phyloP scores from a whole-genome alignment of 106 monocot species.

The Acorus gramineus region DNA sequence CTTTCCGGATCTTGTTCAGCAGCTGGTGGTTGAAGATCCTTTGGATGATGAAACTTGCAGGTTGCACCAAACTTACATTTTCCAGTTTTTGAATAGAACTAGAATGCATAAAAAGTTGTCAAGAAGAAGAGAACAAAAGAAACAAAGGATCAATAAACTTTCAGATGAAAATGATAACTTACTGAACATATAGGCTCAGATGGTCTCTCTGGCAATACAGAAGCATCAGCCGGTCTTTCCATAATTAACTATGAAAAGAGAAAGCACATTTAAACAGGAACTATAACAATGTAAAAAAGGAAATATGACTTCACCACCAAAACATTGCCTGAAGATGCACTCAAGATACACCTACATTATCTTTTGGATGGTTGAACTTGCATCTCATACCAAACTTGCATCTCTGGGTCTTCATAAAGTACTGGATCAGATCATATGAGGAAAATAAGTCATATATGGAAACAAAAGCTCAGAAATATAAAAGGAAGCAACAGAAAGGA shows the following conservation, averaged over 20 bases:
- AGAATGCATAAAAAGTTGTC: neutral
- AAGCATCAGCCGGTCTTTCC: constrained; percentile 14
- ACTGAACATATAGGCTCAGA: constrained; percentile 70
- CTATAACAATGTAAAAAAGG: neutral
- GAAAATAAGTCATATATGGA: neutral
- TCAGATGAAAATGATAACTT: constrained; percentile 5
- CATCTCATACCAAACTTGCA: constrained; percentile 71
- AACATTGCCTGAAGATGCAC: constrained; percentile 2
- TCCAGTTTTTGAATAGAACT: constrained; percentile 86
- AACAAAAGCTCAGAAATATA: neutral
- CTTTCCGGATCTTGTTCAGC: constrained; percentile 12
- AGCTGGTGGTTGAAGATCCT: constrained; percentile 47
- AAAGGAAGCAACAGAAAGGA: neutral
- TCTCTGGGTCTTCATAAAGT: constrained; percentile 66
- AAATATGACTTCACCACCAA: neutral
- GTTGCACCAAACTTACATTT: constrained; percentile 78
- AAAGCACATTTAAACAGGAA: neutral
- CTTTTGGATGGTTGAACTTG: constrained; percentile 83
- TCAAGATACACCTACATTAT: constrained; percentile 7
- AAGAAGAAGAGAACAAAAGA: neutral
- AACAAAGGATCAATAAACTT: neutral
- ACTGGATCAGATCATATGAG: constrained; percentile 21
- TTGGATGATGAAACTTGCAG: constrained; percentile 91
- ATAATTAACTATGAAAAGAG: neutral
- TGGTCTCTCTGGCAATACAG: constrained; percentile 66